phyloP scores from a whole-genome alignment of 176 grass and related monocot genomes.

The Pontederia paniculata region DNA sequence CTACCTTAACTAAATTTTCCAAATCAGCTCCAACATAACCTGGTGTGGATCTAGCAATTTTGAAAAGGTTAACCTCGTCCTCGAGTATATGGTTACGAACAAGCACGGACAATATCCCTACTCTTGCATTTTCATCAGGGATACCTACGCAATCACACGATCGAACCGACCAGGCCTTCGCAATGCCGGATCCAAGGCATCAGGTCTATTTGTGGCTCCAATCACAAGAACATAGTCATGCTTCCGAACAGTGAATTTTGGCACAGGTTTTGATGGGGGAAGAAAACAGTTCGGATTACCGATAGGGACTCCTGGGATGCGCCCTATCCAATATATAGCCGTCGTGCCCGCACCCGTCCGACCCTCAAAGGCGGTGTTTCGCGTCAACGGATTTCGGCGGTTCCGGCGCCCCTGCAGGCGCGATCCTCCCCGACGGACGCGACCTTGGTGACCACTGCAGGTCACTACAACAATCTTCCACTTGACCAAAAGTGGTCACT shows the following conservation, averaged over 20 bases:
- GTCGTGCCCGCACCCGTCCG: no score
- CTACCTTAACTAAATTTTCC: constrained; percentile 71
- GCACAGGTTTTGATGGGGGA: no score
- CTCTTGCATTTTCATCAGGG: constrained; percentile 74
- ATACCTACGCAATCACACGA: constrained; percentile 68
- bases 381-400: no score
- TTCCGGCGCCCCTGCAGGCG: no score
- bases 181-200: constrained; percentile 80
- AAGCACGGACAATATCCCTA: constrained; percentile 64
- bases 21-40: constrained; percentile 94
- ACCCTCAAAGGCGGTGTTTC: no score
- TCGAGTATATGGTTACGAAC: constrained; percentile 54
- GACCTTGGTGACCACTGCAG: no score
- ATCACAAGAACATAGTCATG: constrained; percentile 89
- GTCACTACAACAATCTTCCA: no score
- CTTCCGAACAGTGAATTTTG: constrained; percentile 49
- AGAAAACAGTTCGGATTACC: no score
- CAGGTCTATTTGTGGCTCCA: constrained; percentile 93
- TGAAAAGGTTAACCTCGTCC: constrained; percentile 66
- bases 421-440: no score
- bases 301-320: no score
- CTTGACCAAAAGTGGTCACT: no score
- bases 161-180: constrained; percentile 89
- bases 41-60: constrained; percentile 79
- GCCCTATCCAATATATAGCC: no score